Evolutionary conservation across 2,329 filamentous ascomycete genomes (phyloP), one percentile per base, ranked within the genome.

Genomic region (Ophiosphaerella korrae): DNA sequence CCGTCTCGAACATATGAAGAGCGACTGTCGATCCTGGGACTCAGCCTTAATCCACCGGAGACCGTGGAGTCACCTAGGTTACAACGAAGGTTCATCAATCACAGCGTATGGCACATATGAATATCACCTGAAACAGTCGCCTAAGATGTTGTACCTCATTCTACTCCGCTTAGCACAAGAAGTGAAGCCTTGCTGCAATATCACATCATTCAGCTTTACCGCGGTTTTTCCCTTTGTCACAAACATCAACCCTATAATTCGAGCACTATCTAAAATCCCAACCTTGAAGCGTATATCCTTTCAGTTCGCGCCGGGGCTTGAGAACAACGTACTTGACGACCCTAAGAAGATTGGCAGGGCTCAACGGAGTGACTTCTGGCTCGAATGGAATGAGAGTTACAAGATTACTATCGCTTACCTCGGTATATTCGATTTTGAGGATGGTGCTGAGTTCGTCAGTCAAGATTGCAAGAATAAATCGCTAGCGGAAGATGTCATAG

Each of bases 31-130:
- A 5, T 55, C 61, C 6, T 62, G 62, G 55, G 45, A 62, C 14
- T 50, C 52, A 0, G 45, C 64, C 21, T 72, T 90, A 0, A 80
- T 90, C 38, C 78, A 79, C 23, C 75, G 82, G n/a, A 80, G 82
- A 1, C 81, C 82, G 2, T 92, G 89, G 89, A 80, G 78, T 0
- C 80, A 82, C 14, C 63, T 91, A 0, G 75, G 82, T 2, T 82
- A 91, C 57, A 92, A 92, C 67, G 89, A 93, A 74, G 88, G 88
- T 7, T 90, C 88, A 0, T 90, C 85, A 4, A 80, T 88, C n/a
- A 80, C 81, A 50, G 87, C 84, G 5, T 92, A 90, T 73, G 81
- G 82, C 40, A 85, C 83, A 3, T 88, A 90, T 67, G 86, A 90
- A 62, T 90, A 87, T 72, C 89, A 87, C 63, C 77, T 86, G 32